A percentile compares a stretch with the other conserved stretches of the same genome.
These are phyloP conservation scores for Sarocladium kiliense DNA, from an alignment of 2,329 filamentous ascomycete species.

Conservation along the genomic window DNA sequence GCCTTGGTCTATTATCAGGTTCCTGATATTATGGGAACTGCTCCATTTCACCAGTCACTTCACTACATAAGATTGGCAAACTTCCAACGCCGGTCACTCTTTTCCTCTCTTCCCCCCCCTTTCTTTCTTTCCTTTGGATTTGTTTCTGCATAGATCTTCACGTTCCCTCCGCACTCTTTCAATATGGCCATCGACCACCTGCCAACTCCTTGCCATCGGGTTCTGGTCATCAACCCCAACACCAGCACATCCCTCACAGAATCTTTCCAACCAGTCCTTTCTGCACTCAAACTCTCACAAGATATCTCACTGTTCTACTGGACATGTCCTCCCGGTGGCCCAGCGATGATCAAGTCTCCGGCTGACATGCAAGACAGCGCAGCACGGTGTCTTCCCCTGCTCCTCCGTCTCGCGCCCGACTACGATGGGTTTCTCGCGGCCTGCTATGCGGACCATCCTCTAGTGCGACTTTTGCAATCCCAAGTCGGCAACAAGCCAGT, in stretches of 20 bases:
- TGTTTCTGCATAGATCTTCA: too few relatives aligned
- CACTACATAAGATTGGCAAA: neutral
- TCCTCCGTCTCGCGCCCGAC: slow-evolving; percentile 9
- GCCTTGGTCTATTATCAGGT: neutral
- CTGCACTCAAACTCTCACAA: slow-evolving; percentile 9
- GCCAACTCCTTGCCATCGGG: neutral
- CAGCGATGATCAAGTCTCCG: slow-evolving; percentile 12
- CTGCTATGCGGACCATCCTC: slow-evolving; percentile 14
- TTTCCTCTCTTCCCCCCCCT: too few relatives aligned
- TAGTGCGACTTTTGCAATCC: slow-evolving; percentile 11
- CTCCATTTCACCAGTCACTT: too few relatives aligned
- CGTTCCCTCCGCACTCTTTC: neutral
- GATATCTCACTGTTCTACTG: slow-evolving; percentile 10
- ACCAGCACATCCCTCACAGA: slow-evolving; percentile 11
- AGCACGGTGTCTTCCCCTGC: slow-evolving; percentile 10
- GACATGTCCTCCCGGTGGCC: slow-evolving; percentile 13
- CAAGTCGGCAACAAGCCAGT: slow-evolving; percentile 12
- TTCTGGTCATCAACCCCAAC: slow-evolving; percentile 15
- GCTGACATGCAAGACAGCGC: slow-evolving; percentile 14
- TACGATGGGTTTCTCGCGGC: slow-evolving; percentile 14
- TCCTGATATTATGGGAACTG: too few relatives aligned
- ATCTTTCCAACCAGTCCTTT: slow-evolving; percentile 11
- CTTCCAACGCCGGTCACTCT: too few relatives aligned
- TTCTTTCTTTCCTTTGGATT: too few relatives aligned
- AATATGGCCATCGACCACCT: slow-evolving; percentile 6